Conservation (phyloP, 371 early-diverging fungal genomes). For the Saksenaea oblongispora region DNA sequence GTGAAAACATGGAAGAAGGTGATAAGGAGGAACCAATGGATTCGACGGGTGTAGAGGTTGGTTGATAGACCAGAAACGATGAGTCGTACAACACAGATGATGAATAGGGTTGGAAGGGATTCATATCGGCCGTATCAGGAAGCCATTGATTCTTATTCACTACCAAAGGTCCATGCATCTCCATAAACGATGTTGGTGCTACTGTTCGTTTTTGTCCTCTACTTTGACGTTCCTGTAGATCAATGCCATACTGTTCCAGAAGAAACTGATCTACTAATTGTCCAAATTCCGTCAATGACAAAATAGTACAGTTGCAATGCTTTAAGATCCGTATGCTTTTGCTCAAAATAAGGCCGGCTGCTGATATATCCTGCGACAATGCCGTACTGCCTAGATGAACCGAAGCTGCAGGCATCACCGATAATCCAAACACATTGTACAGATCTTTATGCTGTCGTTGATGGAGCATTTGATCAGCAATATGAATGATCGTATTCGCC, state of each 20-base stretch:
- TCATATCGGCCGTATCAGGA: not conserved
- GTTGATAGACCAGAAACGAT: not conserved
- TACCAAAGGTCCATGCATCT: not conserved
- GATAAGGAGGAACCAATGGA: not conserved
- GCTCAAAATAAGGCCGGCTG: conserved; percentile 10
- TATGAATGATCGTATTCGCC: conserved; percentile 38
- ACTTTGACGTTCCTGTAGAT: not conserved
- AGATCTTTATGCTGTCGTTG: conserved; percentile 22
- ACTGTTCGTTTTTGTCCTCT: not conserved
- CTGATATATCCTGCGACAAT: not conserved
- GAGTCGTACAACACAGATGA: not conserved
- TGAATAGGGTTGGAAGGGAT: not conserved
- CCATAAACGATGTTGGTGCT: not conserved
- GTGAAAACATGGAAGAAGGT: not conserved
- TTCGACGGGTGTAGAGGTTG: not conserved
- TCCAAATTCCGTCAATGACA: conserved; percentile 13
- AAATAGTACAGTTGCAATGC: conserved; percentile 10
- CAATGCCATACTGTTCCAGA: not conserved
- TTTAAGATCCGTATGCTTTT: conserved; percentile 18
- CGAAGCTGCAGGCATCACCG: conserved; percentile 26
- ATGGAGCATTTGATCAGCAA: conserved; percentile 42
- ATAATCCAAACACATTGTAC: conserved; percentile 28
- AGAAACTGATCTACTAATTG: conserved; percentile 20
- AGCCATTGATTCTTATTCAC: not conserved
- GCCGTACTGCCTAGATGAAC: conserved; percentile 16